phyloP scores from a whole-genome alignment of 345 rosid species.

The Ceriops zippeliana region DNA sequence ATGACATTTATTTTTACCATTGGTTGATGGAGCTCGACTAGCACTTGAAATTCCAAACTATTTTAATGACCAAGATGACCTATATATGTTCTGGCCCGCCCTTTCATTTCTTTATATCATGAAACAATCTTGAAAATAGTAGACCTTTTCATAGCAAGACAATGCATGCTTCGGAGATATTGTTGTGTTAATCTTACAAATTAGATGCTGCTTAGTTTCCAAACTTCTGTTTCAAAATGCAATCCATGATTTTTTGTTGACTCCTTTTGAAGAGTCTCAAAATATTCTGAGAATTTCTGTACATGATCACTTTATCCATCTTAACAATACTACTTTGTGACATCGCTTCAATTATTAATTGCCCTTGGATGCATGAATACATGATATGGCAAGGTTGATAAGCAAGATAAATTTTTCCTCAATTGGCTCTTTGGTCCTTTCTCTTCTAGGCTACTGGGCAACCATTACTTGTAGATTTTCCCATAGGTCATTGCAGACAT shows the following conservation, averaged over 20 bases:
- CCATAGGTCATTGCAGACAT: neutral
- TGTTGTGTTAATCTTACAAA: too few species aligned
- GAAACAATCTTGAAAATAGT: neutral
- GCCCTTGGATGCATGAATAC: constrained; percentile 24
- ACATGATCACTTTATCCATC: constrained; percentile 1
- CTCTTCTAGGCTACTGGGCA: constrained; percentile 37
- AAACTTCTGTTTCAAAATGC: neutral
- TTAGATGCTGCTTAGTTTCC: too few species aligned
- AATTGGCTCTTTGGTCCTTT: constrained; percentile 85
- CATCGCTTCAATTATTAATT: constrained; percentile 15
- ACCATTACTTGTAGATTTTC: constrained; percentile 69
- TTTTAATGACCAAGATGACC: constrained; percentile 2
- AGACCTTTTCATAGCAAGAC: neutral
- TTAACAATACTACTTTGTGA: constrained; percentile 1
- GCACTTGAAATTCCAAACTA: neutral
- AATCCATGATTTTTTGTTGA: neutral
- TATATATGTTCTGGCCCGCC: neutral
- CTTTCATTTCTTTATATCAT: neutral
- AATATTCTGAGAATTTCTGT: constrained; percentile 7
- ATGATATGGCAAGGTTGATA: constrained; percentile 99
- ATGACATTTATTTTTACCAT: neutral
- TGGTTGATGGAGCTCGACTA: neutral
- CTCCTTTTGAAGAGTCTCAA: neutral
- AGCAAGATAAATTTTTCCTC: constrained; percentile 98
- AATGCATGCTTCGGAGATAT: neutral